Base-by-base conservation (phyloP, 176 grass and related monocot genomes). In the Zoysia japonica region DNA sequence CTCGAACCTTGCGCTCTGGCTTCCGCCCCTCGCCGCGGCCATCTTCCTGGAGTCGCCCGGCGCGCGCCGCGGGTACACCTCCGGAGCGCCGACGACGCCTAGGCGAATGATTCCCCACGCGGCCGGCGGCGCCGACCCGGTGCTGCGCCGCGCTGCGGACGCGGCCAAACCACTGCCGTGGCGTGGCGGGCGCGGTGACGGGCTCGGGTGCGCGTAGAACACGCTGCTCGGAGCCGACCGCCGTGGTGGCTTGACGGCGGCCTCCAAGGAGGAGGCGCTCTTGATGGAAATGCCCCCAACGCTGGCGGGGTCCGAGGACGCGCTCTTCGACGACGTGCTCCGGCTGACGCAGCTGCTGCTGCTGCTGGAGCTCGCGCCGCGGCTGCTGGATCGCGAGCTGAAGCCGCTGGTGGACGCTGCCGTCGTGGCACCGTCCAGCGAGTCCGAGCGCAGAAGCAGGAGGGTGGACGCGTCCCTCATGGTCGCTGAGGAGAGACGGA, bases 141-240 rank as follows among this genome's bases (percentile, higher is more conserved):
- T 86, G 70, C 70, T 80, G 17, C 84, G 84, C 11, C 77, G 76
- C 43, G 50, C 8, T 8, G 59, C 12, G 9, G 67, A 15, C 2
- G 67, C 41, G 15, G 80, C 14, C 11, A 41, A 51, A 15, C 52
- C 9, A 39, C 49, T 57, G 47, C 1, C 68, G 40, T 78, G 68
- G 20, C 67, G 51, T 44, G 63, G 47, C 7, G 20, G 64, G 16
- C 78, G 74, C 19, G 89, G 82, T 5, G 82, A 88, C 48, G 89
- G 89, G 64, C 89, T 88, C 42, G 85, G 89, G 37, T 85, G 85
- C 1, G 78, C 67, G 62, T 88, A 91, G 74, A 88, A 83, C 41
- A 82, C 8, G 56, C 71, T 91, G 67, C 73, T 67, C 40, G 85
- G 69, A 11, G 17, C 2, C 13, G 60, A 84, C 4, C 19, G 50